These are phyloP conservation scores for Corylus heterophylla DNA, from an alignment of 306 rosid species.

Conservation along the genomic window DNA sequence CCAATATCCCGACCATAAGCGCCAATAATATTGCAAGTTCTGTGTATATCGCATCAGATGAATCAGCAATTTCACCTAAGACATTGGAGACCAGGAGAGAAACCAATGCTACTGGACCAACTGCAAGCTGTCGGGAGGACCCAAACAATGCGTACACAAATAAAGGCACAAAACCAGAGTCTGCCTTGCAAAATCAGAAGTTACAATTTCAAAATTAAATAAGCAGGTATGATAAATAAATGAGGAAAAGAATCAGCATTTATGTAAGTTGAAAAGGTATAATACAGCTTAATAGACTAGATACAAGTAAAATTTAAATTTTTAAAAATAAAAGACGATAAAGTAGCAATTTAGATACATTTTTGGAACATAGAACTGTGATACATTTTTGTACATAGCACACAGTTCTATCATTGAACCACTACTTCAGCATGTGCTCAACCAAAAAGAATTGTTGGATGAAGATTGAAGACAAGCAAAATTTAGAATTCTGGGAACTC, in stretches of 20 bases:
- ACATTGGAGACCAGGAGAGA: constrained; percentile 90
- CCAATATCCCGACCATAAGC: constrained; percentile 94
- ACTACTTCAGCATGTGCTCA: not conserved
- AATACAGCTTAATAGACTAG: not conserved
- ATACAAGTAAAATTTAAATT: not conserved
- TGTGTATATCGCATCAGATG: constrained; percentile 75
- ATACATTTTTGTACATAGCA: not conserved
- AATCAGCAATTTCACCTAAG: constrained; percentile 69
- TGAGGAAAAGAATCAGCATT: not conserved
- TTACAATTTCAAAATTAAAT: constrained; percentile 8
- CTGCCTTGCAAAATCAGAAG: constrained; percentile 42
- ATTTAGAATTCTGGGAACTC: not conserved
- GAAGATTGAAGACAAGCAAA: not conserved
- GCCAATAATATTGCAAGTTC: constrained; percentile 87
- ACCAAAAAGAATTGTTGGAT: not conserved
- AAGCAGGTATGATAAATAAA: not conserved
- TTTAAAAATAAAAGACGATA: not conserved
- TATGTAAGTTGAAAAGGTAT: not conserved
- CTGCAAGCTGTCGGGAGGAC: constrained; percentile 99
- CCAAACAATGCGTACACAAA: constrained; percentile 94
- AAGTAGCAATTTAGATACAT: not conserved
- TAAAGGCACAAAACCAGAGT: constrained; percentile 78
- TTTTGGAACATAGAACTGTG: not conserved
- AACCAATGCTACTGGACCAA: constrained; percentile 99
- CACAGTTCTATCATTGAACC: not conserved